Evolutionary conservation across 2,329 filamentous ascomycete species (phyloP).

Genomic region (Ascosphaera pollenicola): DNA sequence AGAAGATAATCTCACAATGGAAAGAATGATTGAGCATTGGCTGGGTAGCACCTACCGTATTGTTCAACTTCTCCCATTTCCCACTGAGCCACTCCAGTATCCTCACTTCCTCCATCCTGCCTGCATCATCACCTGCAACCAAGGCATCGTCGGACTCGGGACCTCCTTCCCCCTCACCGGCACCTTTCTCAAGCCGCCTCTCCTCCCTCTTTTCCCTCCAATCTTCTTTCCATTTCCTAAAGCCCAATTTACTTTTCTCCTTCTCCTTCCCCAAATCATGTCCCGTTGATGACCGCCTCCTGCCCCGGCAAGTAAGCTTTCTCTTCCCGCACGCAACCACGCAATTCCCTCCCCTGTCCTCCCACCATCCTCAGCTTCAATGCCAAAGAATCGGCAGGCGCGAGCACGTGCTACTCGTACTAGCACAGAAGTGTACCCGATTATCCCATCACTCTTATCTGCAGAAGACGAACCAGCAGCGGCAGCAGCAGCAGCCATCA

Average conservation of each 20-base stretch:
- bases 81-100: conserved; percentile 68
- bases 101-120: conserved; percentile 60
- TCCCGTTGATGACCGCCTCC: conserved; percentile 24
- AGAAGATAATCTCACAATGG: no score
- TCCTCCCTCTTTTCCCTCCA: conserved; percentile 63
- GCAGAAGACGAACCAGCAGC: conserved; percentile 29
- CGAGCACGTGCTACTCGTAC: conserved; percentile 55
- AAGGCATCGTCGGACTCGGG: conserved; percentile 12
- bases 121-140: conserved; percentile 48
- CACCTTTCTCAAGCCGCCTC: conserved; percentile 47
- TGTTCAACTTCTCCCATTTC: conserved; percentile 86
- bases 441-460: conserved; percentile 19
- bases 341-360: conserved; percentile 69
- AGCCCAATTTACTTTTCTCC: conserved; percentile 9
- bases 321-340: conserved; percentile 60
- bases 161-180: conserved; percentile 15
- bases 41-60: conserved; percentile 40
- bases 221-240: conserved; percentile 44
- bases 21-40: no score
- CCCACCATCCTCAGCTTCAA: conserved; percentile 66
- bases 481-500: conserved; percentile 25
- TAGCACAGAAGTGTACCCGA: conserved; percentile 56
- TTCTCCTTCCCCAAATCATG: conserved; percentile 8
- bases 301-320: conserved; percentile 16
- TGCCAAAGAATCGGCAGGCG: conserved; percentile 72